Base-by-base conservation (phyloP, 2,329 filamentous ascomycete species). In the Talaromyces sp. region DNA sequence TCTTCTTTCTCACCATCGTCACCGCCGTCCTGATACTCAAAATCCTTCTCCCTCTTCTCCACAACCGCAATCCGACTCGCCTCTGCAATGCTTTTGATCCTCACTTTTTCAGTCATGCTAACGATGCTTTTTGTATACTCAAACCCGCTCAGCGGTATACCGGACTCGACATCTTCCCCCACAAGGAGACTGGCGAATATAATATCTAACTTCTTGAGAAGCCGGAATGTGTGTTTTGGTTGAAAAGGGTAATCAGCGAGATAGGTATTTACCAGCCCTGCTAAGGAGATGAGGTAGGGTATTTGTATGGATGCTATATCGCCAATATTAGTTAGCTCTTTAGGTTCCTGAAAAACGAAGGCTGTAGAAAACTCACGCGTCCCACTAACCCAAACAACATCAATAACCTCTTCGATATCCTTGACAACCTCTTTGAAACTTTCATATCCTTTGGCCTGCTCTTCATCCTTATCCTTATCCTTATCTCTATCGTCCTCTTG, bases 71-170 rank as follows among this genome's bases (percentile, higher is more conserved):
- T 75, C 25, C 92, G 81, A 15, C 88, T 89, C 63, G 87, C 83
- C 68, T 95, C 89, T 0, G 91, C 89, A 31, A 95, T 77, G 67
- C 89, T 89, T 68, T 89, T 88, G 63, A 92, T 88, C 40, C 93
- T 83, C 7, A 97, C 91, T 80, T 94, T 96, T 70, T 97, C 91
- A 17, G 86, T 91, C 78, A 89, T 87, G 0, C 89, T 87, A 8
- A 75, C 75, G 0, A 70, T 63, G 60, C 78, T 73, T 5, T 80
- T 75, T 0, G 82, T 82, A 6, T 77, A 79, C 62, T 85, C 83
- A 62, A 92, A 91, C 0, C 91, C 90, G 0, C 89, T 86, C 1
- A 96, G 76, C 0, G 77, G 66, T 39, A 86, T 83, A 0, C 82
- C 81, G 0, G 86, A 86, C 13, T 86, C 82, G 3, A 85, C 74